Evolutionary conservation across 805 yeast species (phyloP).

Genomic region (Candida nemodendra): DNA sequence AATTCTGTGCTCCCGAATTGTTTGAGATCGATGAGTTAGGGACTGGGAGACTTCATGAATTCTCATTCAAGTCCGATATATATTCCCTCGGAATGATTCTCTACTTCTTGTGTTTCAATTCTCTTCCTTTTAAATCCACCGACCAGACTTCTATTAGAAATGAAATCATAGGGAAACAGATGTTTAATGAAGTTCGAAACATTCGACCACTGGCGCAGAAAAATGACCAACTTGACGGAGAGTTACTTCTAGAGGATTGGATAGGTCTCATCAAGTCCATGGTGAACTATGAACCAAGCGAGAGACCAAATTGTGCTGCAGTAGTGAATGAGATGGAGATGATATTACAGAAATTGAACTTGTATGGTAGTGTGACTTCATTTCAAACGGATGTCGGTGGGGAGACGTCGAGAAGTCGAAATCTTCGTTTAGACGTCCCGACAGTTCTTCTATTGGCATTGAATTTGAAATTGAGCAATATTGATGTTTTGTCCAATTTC

Average conservation of each 20-base stretch:
- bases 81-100: conserved; percentile 85
- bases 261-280: conserved; percentile 25
- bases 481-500: neutral
- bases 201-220: conserved; percentile 10
- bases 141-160: conserved; percentile 22
- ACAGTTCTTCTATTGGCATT: neutral
- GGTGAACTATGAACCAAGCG: conserved; percentile 32
- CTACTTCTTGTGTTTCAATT: conserved; percentile 69
- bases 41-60: conserved; percentile 47
- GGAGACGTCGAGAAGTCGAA: too few species aligned
- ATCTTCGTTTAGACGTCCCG: neutral
- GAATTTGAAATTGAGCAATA: conserved; percentile 1
- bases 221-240: neutral
- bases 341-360: conserved; percentile 7
- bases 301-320: conserved; percentile 45
- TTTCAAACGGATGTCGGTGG: too few species aligned
- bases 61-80: conserved; percentile 71
- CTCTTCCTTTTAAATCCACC: conserved; percentile 54
- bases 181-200: conserved; percentile 23
- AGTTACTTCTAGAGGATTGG: conserved; percentile 32
- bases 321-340: conserved; percentile 31
- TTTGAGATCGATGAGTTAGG: conserved; percentile 35
- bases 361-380: neutral
- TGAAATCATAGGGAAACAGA: conserved; percentile 23
- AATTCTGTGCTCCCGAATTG: conserved; percentile 84